Conservation (phyloP, 2,329 filamentous ascomycete genomes). For the Drechslerella dactyloides region DNA sequence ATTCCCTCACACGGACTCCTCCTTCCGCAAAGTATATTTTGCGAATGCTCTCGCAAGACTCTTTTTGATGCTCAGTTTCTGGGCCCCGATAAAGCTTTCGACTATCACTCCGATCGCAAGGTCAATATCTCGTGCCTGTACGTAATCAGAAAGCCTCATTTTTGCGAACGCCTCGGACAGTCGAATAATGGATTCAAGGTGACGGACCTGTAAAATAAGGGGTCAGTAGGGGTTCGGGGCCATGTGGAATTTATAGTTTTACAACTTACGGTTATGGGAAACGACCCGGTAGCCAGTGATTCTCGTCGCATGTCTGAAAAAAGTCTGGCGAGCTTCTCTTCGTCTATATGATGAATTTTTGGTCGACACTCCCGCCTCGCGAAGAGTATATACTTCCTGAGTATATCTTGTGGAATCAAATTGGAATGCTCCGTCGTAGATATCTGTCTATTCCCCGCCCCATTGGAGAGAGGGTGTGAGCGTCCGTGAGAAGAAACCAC, state of each 20-base stretch:
- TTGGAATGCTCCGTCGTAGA: conserved; percentile 15
- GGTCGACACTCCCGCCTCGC: conserved; percentile 86
- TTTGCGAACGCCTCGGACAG: conserved; percentile 94
- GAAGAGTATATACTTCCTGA: conserved; percentile 97
- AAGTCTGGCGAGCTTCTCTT: conserved; percentile 91
- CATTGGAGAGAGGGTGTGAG: conserved; percentile 72
- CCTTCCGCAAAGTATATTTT: conserved; percentile 74
- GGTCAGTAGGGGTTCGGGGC: neutral
- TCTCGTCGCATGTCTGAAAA: conserved; percentile 97
- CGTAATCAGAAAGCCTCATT: conserved; percentile 98
- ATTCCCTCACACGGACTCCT: neutral
- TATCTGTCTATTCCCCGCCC: conserved; percentile 59
- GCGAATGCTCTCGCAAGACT: conserved; percentile 91
- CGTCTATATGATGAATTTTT: conserved; percentile 95
- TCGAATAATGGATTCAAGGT: conserved; percentile 96
- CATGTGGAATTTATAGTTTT: conserved; percentile 58
- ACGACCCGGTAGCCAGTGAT: conserved; percentile 89
- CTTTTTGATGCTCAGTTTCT: conserved; percentile 98
- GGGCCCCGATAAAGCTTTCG: conserved; percentile 91
- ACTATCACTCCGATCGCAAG: conserved; percentile 96
- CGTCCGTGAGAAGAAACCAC: conserved; percentile 93
- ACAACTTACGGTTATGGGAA: conserved; percentile 85
- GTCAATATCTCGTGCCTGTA: conserved; percentile 86
- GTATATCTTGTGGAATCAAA: conserved; percentile 79
- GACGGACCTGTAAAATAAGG: conserved; percentile 73